Conservation (phyloP, 176 grass and related monocot species). For the Cenchrus purpureus region DNA sequence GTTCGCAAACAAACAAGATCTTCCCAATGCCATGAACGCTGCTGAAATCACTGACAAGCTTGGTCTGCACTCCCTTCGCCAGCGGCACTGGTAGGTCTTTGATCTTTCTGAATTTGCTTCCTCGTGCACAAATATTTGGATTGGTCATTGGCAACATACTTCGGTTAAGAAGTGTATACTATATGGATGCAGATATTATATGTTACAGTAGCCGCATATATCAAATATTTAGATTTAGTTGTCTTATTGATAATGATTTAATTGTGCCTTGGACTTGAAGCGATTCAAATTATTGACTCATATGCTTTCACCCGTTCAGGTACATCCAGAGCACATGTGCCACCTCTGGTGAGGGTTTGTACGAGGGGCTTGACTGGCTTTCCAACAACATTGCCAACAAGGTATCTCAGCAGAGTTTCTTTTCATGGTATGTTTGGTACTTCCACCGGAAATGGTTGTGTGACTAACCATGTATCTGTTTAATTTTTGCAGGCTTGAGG, state of each 20-base stretch:
- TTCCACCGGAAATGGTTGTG: neutral
- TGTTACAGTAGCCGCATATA: too few species aligned
- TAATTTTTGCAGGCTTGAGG: conserved; percentile 51
- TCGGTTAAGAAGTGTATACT: neutral
- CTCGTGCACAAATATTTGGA: neutral
- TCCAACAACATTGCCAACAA: conserved; percentile 72
- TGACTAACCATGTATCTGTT: conserved; percentile 1
- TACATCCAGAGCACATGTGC: conserved; percentile 73
- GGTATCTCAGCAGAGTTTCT: conserved; percentile 22
- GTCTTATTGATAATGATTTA: too few species aligned
- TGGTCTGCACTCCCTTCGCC: conserved; percentile 58
- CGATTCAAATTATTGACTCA: neutral
- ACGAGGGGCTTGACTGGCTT: conserved; percentile 65
- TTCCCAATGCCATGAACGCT: conserved; percentile 34
- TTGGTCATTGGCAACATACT: neutral
- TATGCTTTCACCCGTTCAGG: conserved; percentile 18
- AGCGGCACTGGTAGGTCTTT: conserved; percentile 57
- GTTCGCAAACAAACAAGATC: neutral
- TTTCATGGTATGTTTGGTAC: neutral
- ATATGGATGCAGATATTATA: neutral
- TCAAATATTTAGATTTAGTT: too few species aligned
- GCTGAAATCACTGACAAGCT: conserved; percentile 66
- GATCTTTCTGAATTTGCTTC: neutral
- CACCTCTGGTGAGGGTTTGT: conserved; percentile 67
- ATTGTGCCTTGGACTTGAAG: neutral